These are phyloP conservation scores for Ulmus americana DNA, from an alignment of 331 rosid genomes.

Conservation along the genomic window DNA sequence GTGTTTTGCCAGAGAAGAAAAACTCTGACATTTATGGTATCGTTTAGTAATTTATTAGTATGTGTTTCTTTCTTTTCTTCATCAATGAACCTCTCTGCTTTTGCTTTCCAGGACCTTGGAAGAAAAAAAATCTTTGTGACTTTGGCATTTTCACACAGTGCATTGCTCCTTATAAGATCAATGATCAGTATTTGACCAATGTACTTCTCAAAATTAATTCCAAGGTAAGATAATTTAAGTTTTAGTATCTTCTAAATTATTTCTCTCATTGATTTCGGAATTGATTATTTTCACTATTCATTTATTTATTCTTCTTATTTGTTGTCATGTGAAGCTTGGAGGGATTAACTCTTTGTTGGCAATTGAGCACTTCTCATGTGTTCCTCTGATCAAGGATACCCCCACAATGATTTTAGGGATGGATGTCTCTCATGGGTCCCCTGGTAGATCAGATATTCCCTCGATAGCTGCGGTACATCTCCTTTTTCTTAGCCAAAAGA, in stretches of 20 bases:
- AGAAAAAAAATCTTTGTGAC: slow-evolving; percentile 69
- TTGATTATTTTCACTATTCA: slow-evolving; percentile 5
- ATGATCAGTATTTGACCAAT: slow-evolving; percentile 74
- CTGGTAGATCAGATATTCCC: slow-evolving; percentile 62
- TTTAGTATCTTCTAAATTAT: neutral
- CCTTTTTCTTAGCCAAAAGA: slow-evolving; percentile 1
- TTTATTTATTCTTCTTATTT: neutral
- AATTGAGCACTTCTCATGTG: slow-evolving; percentile 54
- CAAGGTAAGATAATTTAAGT: slow-evolving; percentile 47
- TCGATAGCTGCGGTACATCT: slow-evolving; percentile 77
- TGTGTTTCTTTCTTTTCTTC: slow-evolving; percentile 8
- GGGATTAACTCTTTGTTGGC: slow-evolving; percentile 85
- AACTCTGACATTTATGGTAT: slow-evolving; percentile 73
- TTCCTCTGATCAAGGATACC: slow-evolving; percentile 63
- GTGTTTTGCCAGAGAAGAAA: slow-evolving; percentile 83
- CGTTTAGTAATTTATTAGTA: neutral
- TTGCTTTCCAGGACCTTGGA: slow-evolving; percentile 78
- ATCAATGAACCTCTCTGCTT: slow-evolving; percentile 2
- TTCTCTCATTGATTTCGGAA: neutral
- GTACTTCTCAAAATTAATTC: slow-evolving; percentile 87
- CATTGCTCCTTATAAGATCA: slow-evolving; percentile 70
- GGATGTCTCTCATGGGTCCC: slow-evolving; percentile 86
- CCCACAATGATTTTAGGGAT: slow-evolving; percentile 92
- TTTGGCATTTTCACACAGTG: slow-evolving; percentile 75
- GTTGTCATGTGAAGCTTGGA: slow-evolving; percentile 53